phyloP scores from a whole-genome alignment of 2,329 filamentous ascomycete genomes.

The Camillea tinctor region DNA sequence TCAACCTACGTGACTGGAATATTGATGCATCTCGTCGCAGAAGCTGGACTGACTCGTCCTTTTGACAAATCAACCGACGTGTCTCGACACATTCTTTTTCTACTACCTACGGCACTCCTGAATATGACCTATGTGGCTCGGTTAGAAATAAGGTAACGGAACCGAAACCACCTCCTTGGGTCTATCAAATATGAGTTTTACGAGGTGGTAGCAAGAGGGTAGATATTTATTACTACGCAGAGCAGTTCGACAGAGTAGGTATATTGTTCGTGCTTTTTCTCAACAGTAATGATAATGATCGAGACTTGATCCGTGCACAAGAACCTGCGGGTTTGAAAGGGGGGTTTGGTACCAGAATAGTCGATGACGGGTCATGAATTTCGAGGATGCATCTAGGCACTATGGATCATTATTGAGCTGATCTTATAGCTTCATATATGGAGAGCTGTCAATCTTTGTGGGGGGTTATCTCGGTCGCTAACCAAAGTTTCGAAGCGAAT shows the following conservation, averaged over 20 bases:
- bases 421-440: not conserved
- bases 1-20: not conserved
- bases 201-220: not conserved
- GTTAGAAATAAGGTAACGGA: not conserved
- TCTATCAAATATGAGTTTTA: not conserved
- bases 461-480: not conserved
- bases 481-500: not conserved
- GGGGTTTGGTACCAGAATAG: not conserved
- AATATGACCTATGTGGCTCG: not conserved
- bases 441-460: not conserved
- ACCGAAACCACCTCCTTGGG: not conserved
- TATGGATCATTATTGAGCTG: not conserved
- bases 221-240: not conserved
- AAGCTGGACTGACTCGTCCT: not conserved
- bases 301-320: not conserved
- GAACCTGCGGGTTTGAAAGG: not conserved
- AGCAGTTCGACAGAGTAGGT: not conserved
- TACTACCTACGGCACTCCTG: not conserved
- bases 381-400: not conserved
- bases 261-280: not conserved
- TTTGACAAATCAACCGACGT: not conserved
- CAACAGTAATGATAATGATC: not conserved
- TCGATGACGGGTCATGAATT: not conserved
- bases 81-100: not conserved
- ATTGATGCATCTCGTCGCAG: too few species aligned